phyloP scores from a whole-genome alignment of 371 early-diverging fungal genomes.

The Rhizopus stolonifer region DNA sequence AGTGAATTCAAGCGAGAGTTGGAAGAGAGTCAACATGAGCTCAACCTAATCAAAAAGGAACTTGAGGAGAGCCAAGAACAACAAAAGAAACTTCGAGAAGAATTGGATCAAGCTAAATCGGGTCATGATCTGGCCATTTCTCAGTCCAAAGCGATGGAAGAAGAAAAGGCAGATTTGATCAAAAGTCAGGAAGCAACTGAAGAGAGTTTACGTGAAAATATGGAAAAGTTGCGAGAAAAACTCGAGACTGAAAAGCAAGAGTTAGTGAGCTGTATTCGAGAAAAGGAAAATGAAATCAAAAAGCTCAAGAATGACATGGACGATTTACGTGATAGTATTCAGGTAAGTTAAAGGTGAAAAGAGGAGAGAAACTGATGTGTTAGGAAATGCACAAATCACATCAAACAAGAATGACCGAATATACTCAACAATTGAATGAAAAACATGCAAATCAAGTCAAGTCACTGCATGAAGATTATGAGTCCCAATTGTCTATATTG shows the following conservation, averaged over 20 bases:
- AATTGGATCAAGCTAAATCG: not conserved
- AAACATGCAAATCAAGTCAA: conserved; percentile 22
- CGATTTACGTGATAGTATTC: conserved; percentile 30
- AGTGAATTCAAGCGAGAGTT: not conserved
- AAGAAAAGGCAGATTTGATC: conserved; percentile 23
- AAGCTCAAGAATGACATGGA: conserved; percentile 25
- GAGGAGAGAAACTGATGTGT: not conserved
- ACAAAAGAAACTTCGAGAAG: not conserved
- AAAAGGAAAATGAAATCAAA: conserved; percentile 24
- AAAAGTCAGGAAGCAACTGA: conserved; percentile 26
- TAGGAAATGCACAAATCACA: conserved; percentile 33
- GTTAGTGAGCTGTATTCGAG: conserved; percentile 12
- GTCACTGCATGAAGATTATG: conserved; percentile 20
- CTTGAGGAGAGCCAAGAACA: not conserved
- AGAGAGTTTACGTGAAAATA: conserved; percentile 26
- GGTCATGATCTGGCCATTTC: no score
- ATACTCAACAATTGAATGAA: conserved; percentile 24
- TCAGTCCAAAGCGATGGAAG: conserved; percentile 21
- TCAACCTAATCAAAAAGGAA: no score
- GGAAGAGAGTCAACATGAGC: not conserved
- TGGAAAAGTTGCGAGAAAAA: conserved; percentile 30
- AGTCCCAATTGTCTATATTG: conserved; percentile 12
- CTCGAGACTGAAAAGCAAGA: conserved; percentile 27
- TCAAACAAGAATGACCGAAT: conserved; percentile 24
- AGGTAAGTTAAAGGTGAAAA: conserved; percentile 8